Percentiles rank a stretch among this genome's conserved stretches.
phyloP scores from a whole-genome alignment of 2,329 filamentous ascomycete species.

The Mycosphaerella sp. region DNA sequence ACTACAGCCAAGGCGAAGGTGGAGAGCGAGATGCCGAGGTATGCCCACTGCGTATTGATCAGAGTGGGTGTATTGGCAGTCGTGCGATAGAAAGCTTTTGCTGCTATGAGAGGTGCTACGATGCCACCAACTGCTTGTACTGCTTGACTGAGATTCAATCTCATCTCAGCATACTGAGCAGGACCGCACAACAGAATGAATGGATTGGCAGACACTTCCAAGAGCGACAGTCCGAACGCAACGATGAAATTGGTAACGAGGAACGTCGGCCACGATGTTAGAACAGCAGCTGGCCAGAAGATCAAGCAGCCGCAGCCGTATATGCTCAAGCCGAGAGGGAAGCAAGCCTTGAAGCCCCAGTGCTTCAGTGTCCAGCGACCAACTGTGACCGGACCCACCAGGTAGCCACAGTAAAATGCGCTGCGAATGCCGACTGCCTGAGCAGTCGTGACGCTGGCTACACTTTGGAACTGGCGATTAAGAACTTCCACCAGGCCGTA shows the following conservation, averaged over 20 bases:
- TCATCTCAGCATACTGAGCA: slow-evolving; percentile 53
- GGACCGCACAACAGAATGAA: slow-evolving; percentile 59
- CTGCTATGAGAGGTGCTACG: slow-evolving; percentile 54
- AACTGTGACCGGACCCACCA: slow-evolving; percentile 63
- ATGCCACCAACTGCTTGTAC: slow-evolving; percentile 57
- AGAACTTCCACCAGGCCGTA: slow-evolving; percentile 81
- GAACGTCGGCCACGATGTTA: slow-evolving; percentile 56
- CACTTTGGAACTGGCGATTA: slow-evolving; percentile 61
- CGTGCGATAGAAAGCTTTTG: slow-evolving; percentile 51
- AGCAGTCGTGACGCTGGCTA: slow-evolving; percentile 55
- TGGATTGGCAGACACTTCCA: slow-evolving; percentile 57
- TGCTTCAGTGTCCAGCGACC: slow-evolving; percentile 53
- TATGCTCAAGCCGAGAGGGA: slow-evolving; percentile 55
- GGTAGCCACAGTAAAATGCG: slow-evolving; percentile 66
- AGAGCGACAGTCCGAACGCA: slow-evolving; percentile 53
- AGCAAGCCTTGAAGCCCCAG: slow-evolving; percentile 59
- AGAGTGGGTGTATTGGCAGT: slow-evolving; percentile 46
- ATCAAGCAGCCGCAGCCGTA: slow-evolving; percentile 57
- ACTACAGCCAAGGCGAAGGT: slow-evolving; percentile 53
- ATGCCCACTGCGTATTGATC: slow-evolving; percentile 59
- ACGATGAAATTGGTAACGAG: slow-evolving; percentile 59
- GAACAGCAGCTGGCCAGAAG: slow-evolving; percentile 60
- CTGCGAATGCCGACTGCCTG: slow-evolving; percentile 63
- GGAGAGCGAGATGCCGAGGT: slow-evolving; percentile 57
- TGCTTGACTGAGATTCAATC: slow-evolving; percentile 56